Conservation (phyloP, 2,329 filamentous ascomycete species). For the Grosmannia huntii region DNA sequence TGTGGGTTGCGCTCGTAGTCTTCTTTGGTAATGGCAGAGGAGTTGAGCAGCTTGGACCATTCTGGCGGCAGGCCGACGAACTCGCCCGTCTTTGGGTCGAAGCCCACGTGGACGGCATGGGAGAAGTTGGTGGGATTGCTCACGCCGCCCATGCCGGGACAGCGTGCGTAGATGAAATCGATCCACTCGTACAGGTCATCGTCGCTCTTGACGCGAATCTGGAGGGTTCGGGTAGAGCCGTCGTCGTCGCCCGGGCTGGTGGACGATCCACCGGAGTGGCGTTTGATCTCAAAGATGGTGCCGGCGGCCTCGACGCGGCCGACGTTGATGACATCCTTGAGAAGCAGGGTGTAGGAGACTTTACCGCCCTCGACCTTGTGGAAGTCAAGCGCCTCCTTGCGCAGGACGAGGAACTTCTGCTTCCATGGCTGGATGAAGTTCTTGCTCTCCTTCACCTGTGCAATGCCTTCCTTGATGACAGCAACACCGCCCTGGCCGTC, state of each 20-base stretch:
- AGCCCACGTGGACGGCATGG: slow-evolving; percentile 93
- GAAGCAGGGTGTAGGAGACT: slow-evolving; percentile 68
- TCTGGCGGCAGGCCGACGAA: slow-evolving; percentile 91
- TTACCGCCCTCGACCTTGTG: slow-evolving; percentile 85
- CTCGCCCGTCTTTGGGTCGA: slow-evolving; percentile 87
- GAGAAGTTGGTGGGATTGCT: slow-evolving; percentile 98
- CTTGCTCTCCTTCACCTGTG: slow-evolving; percentile 81
- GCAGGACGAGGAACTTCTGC: slow-evolving; percentile 79
- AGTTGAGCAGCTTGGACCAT: slow-evolving; percentile 94
- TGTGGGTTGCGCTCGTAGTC: slow-evolving; percentile 96
- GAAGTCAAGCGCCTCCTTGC: slow-evolving; percentile 89
- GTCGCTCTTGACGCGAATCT: slow-evolving; percentile 88
- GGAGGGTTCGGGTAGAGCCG: slow-evolving; percentile 67
- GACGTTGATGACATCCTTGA: slow-evolving; percentile 82
- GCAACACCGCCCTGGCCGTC: slow-evolving; percentile 56
- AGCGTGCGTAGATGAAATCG: slow-evolving; percentile 92
- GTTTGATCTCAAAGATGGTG: slow-evolving; percentile 88
- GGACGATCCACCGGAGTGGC: slow-evolving; percentile 54
- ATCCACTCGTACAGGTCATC: slow-evolving; percentile 99
- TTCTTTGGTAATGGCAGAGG: slow-evolving; percentile 94
- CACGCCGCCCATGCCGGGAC: slow-evolving; percentile 93
- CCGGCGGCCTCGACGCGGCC: slow-evolving; percentile 83
- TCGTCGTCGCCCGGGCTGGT: slow-evolving; percentile 68
- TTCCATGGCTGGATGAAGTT: slow-evolving; percentile 79
- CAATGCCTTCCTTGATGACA: slow-evolving; percentile 71